Evolutionary conservation across 306 rosid genomes (phyloP), one percentile per base, ranked within the genome.

Genomic region (Dryas alaskensis): DNA sequence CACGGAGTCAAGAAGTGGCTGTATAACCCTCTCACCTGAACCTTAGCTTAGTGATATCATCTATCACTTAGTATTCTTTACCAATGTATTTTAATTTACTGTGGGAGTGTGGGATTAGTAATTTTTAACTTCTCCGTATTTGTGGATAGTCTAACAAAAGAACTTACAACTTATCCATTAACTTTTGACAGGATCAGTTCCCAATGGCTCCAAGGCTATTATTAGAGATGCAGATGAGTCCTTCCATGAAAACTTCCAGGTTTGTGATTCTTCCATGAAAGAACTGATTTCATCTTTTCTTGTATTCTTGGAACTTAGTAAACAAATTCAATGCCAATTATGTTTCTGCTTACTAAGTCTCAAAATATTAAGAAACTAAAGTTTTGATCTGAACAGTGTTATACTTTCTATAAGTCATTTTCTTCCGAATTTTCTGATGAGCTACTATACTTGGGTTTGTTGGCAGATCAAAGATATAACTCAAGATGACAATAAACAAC

Each of bases 381-480:
- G 10, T 52, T 42, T 10, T 25, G 45, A 17, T 22, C 4, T 59
- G 46, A 72, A 11, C 45, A 59, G 16, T 43, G 42, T 9, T 10
- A 12, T 44, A 22, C 52, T 57, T 65, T 65, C 49, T n/a, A 22
- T 45, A 9, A 22, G 44, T 6, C 19, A 3, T n/a, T 31, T 42
- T 39, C 60, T 16, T 22, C 31, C 7, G 55, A 65, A 19, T 74
- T 25, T 58, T 64, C 79, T 80, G 81, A 81, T 27, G 78, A 80
- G 67, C 74, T 77, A 40, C 57, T 65, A 60, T 31, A 31, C 37
- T 31, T 31, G 37, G 73, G 69, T 63, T 45, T 74, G 52, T 74
- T 70, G 74, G 72, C 83, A 95, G 99, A 55, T 92, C 58, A 73
- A 87, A 64, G 98, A 90, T 72, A 37, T 95, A 66, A 72, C 69